A percentile compares a stretch with the other conserved stretches of the same genome.
phyloP scores from a whole-genome alignment of 768 basidiomycete genomes.

The Gymnopilus dilepis region DNA sequence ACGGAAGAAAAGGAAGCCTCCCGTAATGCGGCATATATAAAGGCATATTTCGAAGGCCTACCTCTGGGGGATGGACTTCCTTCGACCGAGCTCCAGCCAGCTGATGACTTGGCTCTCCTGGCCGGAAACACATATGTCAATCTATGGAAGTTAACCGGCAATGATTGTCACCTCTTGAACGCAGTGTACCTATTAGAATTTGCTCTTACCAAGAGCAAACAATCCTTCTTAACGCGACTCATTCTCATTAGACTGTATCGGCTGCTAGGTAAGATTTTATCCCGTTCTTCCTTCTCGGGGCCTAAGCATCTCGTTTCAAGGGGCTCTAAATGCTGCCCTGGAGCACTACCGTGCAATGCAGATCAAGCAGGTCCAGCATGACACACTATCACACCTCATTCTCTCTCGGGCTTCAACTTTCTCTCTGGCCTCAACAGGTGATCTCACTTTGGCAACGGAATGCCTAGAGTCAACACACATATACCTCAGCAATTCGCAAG shows the following conservation, averaged over 20 bases:
- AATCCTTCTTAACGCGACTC: slow-evolving; percentile 79
- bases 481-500: slow-evolving; percentile 79
- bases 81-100: slow-evolving; percentile 82
- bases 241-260: slow-evolving; percentile 84
- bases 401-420: slow-evolving; percentile 81
- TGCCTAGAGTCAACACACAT: slow-evolving; percentile 83
- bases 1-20: slow-evolving; percentile 60
- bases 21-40: slow-evolving; percentile 56
- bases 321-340: slow-evolving; percentile 72
- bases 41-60: slow-evolving; percentile 70
- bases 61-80: slow-evolving; percentile 69
- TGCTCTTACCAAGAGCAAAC: slow-evolving; percentile 71
- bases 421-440: slow-evolving; percentile 76
- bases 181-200: slow-evolving; percentile 75
- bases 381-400: slow-evolving; percentile 86
- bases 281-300: background rate
- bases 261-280: slow-evolving; percentile 61
- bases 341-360: slow-evolving; percentile 82
- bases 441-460: slow-evolving; percentile 76
- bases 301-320: slow-evolving; percentile 40
- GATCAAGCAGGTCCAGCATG: slow-evolving; percentile 86
- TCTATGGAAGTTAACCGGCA: slow-evolving; percentile 61
- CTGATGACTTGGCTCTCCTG: slow-evolving; percentile 83
- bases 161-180: slow-evolving; percentile 64
- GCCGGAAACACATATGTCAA: slow-evolving; percentile 71